Conservation (phyloP, 306 rosid genomes). For the Casuarina cunninghamiana region DNA sequence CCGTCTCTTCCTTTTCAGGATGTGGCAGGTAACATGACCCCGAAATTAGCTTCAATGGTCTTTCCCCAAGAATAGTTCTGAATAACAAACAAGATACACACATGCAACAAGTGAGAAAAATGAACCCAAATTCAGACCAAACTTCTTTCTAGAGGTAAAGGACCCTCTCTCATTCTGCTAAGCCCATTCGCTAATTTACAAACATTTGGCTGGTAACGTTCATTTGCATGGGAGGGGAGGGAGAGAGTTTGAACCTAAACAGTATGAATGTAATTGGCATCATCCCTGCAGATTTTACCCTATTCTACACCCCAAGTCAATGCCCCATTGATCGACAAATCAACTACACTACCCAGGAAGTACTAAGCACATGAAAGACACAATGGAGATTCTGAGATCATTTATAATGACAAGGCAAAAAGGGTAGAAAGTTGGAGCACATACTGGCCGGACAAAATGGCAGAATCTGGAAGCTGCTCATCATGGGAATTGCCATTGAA, state of each 20-base stretch:
- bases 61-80: constrained; percentile 47
- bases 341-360: background rate
- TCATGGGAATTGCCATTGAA: constrained; percentile 52
- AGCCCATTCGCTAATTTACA: background rate
- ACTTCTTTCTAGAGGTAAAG: background rate
- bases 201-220: background rate
- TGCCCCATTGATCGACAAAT: background rate
- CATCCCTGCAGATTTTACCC: too few relatives aligned
- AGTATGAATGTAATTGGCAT: background rate
- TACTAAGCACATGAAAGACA: background rate
- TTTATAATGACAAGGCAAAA: background rate
- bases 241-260: background rate
- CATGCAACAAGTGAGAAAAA: constrained; percentile 3
- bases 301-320: too few relatives aligned
- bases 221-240: background rate
- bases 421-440: constrained; percentile 28
- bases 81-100: constrained; percentile 23
- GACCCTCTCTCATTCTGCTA: background rate
- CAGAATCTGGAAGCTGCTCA: constrained; percentile 43
- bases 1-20: constrained; percentile 84
- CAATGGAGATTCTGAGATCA: background rate
- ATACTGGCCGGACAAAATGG: constrained; percentile 51
- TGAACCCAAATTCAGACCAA: background rate
- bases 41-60: constrained; percentile 61
- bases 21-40: constrained; percentile 92